Base-by-base conservation (phyloP, 352 stramenopile genomes). In the Pythium dissotocum region DNA sequence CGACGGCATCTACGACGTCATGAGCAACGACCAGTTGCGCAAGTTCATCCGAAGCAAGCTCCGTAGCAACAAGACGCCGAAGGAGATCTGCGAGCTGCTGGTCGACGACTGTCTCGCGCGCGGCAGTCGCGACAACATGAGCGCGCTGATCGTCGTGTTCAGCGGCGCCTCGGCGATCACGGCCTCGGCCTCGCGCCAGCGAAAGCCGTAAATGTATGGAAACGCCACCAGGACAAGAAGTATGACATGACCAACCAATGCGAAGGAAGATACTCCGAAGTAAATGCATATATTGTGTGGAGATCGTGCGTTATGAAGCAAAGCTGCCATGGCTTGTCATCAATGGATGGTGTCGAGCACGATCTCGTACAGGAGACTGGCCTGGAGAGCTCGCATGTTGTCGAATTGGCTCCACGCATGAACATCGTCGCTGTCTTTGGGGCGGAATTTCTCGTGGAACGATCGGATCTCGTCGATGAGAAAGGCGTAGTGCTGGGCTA, bases 1-100 rank as follows among this genome's bases (percentile, higher is more conserved):
- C 65, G 94, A 98, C 66, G 94, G 94, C 61, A 94, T 98, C 61
- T 98, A 93, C 77, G 94, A 98, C 66, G 94, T 98, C 35, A 98
- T 98, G 89, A 94, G 80, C 69, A 97, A 98, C 72, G 88, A 98
- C 72, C 90, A 98, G 76, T 77, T 95, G 58, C 86, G 93, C 52
- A 92, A 96, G 70, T 98, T 97, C 61, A 88, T 97, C 26, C 83
- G 85, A 6, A 71, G 70, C 68, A 92, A 93, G 70, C 73, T 94
- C 56, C 90, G 90, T 62, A 80, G 64, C 49, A 77, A 67, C 53
- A 82, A 78, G 59, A 82, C 77, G 63, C 77, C 86, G 1, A 83
- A 91, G 58, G 76, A 83, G 3, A 90, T 94, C 57, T 82, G 83
- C 33, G 87, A 96, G 63, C 77, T 81, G 63, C 70, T 96, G 7